Percentiles rank a stretch among this genome's conserved stretches.
phyloP scores from a whole-genome alignment of 768 basidiomycete species.

The Hygrocybe coccinea region DNA sequence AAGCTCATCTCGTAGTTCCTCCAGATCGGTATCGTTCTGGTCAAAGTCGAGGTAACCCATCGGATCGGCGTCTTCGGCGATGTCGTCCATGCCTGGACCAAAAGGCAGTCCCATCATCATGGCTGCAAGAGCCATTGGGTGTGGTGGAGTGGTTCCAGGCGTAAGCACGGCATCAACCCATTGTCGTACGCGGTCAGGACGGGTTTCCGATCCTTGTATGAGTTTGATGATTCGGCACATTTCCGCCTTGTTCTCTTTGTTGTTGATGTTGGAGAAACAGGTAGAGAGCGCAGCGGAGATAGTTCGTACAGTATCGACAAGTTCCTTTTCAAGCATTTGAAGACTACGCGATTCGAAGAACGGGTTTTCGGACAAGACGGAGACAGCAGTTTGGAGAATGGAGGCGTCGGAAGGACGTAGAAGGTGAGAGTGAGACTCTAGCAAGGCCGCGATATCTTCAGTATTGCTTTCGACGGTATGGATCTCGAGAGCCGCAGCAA shows the following conservation, averaged over 20 bases:
- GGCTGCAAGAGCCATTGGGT: slow-evolving; percentile 49
- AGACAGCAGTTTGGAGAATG: slow-evolving; percentile 43
- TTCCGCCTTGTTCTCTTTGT: slow-evolving; percentile 36
- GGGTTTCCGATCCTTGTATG: slow-evolving; percentile 31
- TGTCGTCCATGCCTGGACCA: slow-evolving; percentile 27
- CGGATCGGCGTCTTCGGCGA: slow-evolving; percentile 33
- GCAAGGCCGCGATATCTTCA: slow-evolving; percentile 36
- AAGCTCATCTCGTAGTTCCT: slow-evolving; percentile 48
- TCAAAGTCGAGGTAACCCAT: slow-evolving; percentile 43
- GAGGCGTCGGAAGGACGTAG: slow-evolving; percentile 56
- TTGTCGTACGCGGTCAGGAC: slow-evolving; percentile 34
- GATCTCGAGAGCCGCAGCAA: slow-evolving; percentile 54
- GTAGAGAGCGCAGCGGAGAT: slow-evolving; percentile 41
- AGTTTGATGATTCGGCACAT: slow-evolving; percentile 45
- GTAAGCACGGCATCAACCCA: slow-evolving; percentile 46
- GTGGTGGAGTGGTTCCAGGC: slow-evolving; percentile 29
- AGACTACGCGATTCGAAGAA: slow-evolving; percentile 32
- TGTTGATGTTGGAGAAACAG: slow-evolving; percentile 46
- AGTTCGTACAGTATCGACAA: slow-evolving; percentile 41
- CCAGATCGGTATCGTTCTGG: slow-evolving; percentile 42
- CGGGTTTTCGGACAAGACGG: slow-evolving; percentile 29
- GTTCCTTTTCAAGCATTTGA: slow-evolving; percentile 48
- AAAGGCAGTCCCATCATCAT: slow-evolving; percentile 50
- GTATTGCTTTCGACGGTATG: slow-evolving; percentile 35
- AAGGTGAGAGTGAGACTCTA: slow-evolving; percentile 46